Base-by-base conservation (phyloP, 208 protist genomes). In the Kentomonas sorsogonicus region DNA sequence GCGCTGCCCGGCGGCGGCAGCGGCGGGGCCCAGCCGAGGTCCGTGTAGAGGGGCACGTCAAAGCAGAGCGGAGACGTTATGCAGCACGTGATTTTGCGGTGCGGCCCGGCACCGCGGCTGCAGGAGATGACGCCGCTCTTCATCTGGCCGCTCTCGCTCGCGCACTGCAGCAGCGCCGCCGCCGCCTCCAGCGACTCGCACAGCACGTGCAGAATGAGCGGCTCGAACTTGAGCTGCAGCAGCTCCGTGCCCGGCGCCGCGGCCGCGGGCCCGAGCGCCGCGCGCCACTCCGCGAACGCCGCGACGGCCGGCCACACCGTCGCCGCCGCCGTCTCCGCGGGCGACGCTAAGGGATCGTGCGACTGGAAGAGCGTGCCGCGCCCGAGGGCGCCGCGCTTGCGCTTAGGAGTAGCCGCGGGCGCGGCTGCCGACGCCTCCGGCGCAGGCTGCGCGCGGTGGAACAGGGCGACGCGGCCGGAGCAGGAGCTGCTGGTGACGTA, bases 401-500 rank as follows among this genome's bases (percentile, higher is more conserved):
- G 69, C 43, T 66, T 51, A 7, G 22, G 16, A 36, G 30, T 27
- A 46, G 41, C 13, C 10, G 41, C 25, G 30, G 22, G n/a, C 4
- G 20, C 2, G n/a, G 26, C n/a, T 38, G 34, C 3, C 9, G 18
- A n/a, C 22, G 26, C 27, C 36, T 45, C n/a, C 18, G 25, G 41
- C 39, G 53, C 55, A n/a, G 61, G 34, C 54, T 71, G 65, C 0
- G 61, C 82, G 33, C 74, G 75, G 65, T 94, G 83, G 48, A 94
- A 94, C 13, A 94, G 65, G 0, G 80, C 76, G 20, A 84, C 39
- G 0, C 86, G 74, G 4, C 83, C 86, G 18, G 78, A 78, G 54
- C 83, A 94, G 13, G 78, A 86, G 71, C 83, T 89, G 34, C 72
- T 88, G 16, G 86, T 94, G 4, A 94, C 81, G 69, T 86, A 89